Conservation (phyloP, 2,329 filamentous ascomycete genomes). For the Colletotrichum limetticola region DNA sequence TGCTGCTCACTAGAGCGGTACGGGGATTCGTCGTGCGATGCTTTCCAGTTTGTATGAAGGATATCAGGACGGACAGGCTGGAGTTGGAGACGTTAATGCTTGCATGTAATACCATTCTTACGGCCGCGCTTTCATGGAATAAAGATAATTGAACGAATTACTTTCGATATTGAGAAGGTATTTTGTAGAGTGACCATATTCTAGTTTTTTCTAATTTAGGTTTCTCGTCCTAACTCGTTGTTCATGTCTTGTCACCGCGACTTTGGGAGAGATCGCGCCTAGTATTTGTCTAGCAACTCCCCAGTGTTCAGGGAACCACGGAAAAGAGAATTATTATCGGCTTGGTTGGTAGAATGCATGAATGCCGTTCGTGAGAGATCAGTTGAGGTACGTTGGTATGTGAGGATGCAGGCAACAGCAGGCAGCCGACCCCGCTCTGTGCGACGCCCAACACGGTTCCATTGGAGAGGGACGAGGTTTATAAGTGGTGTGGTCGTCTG, state of each 20-base stretch:
- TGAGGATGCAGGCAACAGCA: conserved; percentile 3
- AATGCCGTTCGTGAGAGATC: not conserved
- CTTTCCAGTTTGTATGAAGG: not conserved
- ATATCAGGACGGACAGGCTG: not conserved
- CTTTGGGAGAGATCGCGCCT: not conserved
- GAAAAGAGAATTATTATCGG: not conserved
- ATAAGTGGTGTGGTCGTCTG: not conserved
- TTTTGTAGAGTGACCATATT: too few species aligned
- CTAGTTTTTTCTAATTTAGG: too few species aligned
- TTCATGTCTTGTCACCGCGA: not conserved
- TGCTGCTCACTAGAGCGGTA: not conserved
- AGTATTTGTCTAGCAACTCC: not conserved
- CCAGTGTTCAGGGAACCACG: not conserved
- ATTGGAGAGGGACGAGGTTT: not conserved
- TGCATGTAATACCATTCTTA: conserved; percentile 22
- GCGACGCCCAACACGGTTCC: not conserved
- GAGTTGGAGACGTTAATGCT: not conserved
- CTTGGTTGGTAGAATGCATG: not conserved
- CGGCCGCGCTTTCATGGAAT: conserved; percentile 17
- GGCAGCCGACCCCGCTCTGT: conserved; percentile 27
- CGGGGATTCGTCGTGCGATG: not conserved
- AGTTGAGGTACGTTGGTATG: not conserved
- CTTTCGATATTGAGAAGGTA: not conserved
- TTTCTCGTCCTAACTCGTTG: not conserved
- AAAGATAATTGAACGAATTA: not conserved